These are phyloP conservation scores for Saprolegnia parasitica DNA, from an alignment of 352 stramenopile species.

Conservation along the genomic window DNA sequence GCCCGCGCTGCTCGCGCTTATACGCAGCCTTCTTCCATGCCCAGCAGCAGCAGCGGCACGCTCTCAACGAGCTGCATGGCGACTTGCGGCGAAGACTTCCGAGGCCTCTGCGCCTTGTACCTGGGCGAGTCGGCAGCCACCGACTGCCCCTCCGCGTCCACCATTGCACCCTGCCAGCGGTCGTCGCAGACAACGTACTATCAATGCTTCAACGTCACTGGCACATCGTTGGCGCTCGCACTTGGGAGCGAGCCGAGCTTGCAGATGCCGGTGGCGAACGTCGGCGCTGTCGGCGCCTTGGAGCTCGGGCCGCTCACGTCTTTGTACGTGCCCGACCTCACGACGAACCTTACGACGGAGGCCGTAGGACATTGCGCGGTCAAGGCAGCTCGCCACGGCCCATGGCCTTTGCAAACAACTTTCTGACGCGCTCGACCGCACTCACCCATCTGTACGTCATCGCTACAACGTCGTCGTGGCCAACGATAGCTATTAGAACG, in stretches of 20 bases:
- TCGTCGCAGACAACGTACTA: background rate
- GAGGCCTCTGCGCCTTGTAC: background rate
- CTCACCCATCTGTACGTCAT: background rate
- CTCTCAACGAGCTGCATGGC: background rate
- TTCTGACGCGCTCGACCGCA: background rate
- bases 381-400: background rate
- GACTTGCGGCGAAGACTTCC: background rate
- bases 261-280: background rate
- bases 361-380: background rate
- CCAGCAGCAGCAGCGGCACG: conserved; percentile 10
- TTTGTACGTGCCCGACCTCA: background rate
- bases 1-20: background rate
- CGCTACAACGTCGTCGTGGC: too few relatives aligned
- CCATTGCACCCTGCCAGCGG: background rate
- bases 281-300: background rate
- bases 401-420: background rate
- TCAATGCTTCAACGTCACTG: conserved; percentile 15
- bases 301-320: background rate
- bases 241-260: background rate
- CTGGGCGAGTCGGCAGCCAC: conserved; percentile 1
- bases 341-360: background rate
- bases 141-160: background rate
- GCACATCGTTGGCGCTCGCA: background rate
- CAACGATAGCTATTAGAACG: too few relatives aligned
- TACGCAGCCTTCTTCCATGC: background rate